Evolutionary conservation across 495 filamentous ascomycete genomes (phyloP).

Genomic region (Aspergillus sclerotioniger): DNA sequence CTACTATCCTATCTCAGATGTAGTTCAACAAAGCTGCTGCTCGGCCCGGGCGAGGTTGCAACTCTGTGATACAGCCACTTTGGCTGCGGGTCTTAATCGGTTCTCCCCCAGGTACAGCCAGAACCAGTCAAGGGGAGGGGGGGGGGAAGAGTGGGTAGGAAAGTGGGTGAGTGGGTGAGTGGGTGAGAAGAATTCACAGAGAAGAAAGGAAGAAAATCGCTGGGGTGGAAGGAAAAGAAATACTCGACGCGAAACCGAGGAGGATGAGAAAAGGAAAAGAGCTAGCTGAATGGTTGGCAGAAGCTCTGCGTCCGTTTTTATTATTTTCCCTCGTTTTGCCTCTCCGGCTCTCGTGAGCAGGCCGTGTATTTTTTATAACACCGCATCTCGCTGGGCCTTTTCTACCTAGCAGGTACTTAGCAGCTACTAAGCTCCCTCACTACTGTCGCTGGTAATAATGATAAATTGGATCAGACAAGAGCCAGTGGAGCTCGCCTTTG

Average conservation of each 20-base stretch:
- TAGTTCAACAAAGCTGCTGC: constrained; percentile 10
- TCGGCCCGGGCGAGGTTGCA: constrained; percentile 4
- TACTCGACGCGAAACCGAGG: background rate
- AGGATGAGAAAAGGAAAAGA: constrained; percentile 8
- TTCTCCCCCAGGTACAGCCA: background rate
- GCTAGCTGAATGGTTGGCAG: background rate
- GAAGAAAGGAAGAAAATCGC: background rate
- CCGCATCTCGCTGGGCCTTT: constrained; percentile 5
- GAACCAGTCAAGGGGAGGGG: background rate
- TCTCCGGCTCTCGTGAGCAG: background rate
- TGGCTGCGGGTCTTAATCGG: constrained; percentile 4
- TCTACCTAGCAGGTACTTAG: background rate
- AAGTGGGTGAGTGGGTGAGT: background rate
- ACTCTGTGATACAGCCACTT: constrained; percentile 15
- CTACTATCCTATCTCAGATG: background rate
- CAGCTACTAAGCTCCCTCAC: background rate
- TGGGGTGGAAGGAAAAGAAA: background rate
- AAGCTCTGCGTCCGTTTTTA: background rate
- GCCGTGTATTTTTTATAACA: constrained; percentile 14
- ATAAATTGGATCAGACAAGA: background rate
- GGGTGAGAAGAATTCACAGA: background rate
- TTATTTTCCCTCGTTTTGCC: background rate
- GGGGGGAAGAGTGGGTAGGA: background rate
- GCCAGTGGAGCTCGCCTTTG: too few relatives aligned
- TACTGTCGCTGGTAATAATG: background rate